Evolutionary conservation across 345 rosid genomes (phyloP), one percentile per base, ranked within the genome.

Genomic region (Aquilaria malaccensis): DNA sequence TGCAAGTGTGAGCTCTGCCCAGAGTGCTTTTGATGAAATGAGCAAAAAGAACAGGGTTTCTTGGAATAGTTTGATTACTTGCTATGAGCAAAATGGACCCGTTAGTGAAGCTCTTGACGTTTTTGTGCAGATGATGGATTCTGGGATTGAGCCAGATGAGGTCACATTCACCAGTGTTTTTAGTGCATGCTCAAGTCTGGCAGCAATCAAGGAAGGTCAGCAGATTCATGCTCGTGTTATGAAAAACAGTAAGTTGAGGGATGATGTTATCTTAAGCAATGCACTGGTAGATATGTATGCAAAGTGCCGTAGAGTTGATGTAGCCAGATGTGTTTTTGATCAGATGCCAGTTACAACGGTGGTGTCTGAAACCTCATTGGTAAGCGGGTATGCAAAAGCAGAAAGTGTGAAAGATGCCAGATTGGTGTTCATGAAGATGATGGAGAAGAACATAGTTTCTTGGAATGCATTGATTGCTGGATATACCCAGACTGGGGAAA

Each of bases 381-480:
- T 91, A 12, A 82, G 92, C 64, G 95, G 92, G 13, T 86, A 86
- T 52, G 95, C 88, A 10, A 91, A 81, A 79, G 84, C 81, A 55
- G 82, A 88, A 0, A 80, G 90, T 67, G 77, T 86, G 47, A 79
- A 81, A 63, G 78, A 79, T 4, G 96, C 95, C 3, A 85, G 90
- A 62, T 73, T 72, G 33, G 72, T 91, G 85, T 91, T 91, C 73
- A 68, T 85, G 6, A 78, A 81, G 71, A 91, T 91, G 96, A 72
- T 60, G 3, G 90, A 81, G 73, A 86, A 81, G 72, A 83, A 89
- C 62, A 68, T 87, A 41, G 89, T 89, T 37, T 85, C 97, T 47
- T 92, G 98, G 98, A 92, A 92, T 70, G 96, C 97, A 22, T 89
- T 92, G 15, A 92, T 92, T 15, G 86, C 97, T 33, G 97, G 97